Conservation (phyloP, 108 stramenopile genomes). For the Seminavis robusta region DNA sequence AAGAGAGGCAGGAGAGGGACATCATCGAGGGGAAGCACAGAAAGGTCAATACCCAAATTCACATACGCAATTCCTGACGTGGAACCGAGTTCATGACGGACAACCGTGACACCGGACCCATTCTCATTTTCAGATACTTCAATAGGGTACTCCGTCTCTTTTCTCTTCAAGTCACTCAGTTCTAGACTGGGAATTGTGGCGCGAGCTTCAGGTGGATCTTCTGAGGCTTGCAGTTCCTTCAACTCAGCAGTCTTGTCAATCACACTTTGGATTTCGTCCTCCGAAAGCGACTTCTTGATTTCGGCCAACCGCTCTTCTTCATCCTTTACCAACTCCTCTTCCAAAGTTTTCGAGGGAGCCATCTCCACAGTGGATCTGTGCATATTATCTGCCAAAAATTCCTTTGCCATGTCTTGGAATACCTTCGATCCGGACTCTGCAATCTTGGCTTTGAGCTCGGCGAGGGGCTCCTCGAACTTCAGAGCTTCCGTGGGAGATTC, state of each 20-base stretch:
- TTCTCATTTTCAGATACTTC: constrained; percentile 71
- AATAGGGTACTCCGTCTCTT: constrained; percentile 89
- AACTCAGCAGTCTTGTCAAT: constrained; percentile 80
- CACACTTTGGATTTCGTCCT: constrained; percentile 75
- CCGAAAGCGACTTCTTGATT: constrained; percentile 80
- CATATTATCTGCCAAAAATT: constrained; percentile 81
- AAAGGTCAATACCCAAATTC: constrained; percentile 77
- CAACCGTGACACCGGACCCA: constrained; percentile 74
- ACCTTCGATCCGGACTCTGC: constrained; percentile 69
- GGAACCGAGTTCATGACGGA: constrained; percentile 84
- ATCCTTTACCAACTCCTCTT: constrained; percentile 72
- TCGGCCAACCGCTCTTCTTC: constrained; percentile 72
- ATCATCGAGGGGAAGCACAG: constrained; percentile 77
- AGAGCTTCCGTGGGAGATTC: constrained; percentile 81
- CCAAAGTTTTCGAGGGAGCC: constrained; percentile 85
- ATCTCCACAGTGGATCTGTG: constrained; percentile 93
- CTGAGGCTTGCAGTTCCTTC: constrained; percentile 85
- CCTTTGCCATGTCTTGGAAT: constrained; percentile 81
- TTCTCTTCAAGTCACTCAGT: constrained; percentile 82
- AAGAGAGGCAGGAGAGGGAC: constrained; percentile 86
- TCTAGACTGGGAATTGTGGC: constrained; percentile 91
- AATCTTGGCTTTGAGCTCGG: constrained; percentile 84
- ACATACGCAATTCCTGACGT: constrained; percentile 95
- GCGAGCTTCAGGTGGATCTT: constrained; percentile 90
- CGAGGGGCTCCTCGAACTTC: constrained; percentile 89